Evolutionary conservation across 257 asterid genomes (phyloP).

Genomic region (Gentiana straminea): DNA sequence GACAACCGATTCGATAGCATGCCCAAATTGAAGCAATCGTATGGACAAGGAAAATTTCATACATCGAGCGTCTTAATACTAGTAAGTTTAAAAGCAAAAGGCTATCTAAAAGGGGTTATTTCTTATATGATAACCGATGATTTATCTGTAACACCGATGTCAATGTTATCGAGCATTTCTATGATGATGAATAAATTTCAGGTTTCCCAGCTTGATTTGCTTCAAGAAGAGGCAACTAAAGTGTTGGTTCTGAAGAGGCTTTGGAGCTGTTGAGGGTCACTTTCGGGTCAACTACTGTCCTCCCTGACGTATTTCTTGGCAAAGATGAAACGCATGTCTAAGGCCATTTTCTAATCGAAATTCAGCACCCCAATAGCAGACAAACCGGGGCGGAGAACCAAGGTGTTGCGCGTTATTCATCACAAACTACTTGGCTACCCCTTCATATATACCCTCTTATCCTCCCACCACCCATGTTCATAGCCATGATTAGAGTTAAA

Average conservation of each 20-base stretch:
- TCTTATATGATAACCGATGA: conserved; percentile 9
- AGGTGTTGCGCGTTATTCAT: too few species aligned
- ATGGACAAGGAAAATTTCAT: too few species aligned
- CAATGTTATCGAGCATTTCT: neutral
- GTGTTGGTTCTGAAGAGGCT: conserved; percentile 1
- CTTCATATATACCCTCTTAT: too few species aligned
- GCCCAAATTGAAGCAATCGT: too few species aligned
- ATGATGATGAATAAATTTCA: conserved; percentile 1
- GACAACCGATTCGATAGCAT: too few species aligned
- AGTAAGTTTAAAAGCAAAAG: neutral
- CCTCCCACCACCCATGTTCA: too few species aligned
- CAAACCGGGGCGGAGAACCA: too few species aligned
- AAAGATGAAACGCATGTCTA: neutral
- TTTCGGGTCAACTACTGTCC: neutral
- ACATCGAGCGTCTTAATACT: too few species aligned
- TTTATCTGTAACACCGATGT: conserved; percentile 3
- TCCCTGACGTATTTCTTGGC: neutral
- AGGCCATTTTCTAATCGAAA: too few species aligned
- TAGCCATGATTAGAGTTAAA: too few species aligned
- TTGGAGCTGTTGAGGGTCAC: neutral
- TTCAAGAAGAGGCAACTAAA: neutral
- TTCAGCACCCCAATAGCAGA: too few species aligned
- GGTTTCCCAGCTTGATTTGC: neutral
- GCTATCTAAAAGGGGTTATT: neutral
- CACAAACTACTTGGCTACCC: too few species aligned